Conservation (phyloP, 495 filamentous ascomycete genomes). For the Penicillium mononematosum region DNA sequence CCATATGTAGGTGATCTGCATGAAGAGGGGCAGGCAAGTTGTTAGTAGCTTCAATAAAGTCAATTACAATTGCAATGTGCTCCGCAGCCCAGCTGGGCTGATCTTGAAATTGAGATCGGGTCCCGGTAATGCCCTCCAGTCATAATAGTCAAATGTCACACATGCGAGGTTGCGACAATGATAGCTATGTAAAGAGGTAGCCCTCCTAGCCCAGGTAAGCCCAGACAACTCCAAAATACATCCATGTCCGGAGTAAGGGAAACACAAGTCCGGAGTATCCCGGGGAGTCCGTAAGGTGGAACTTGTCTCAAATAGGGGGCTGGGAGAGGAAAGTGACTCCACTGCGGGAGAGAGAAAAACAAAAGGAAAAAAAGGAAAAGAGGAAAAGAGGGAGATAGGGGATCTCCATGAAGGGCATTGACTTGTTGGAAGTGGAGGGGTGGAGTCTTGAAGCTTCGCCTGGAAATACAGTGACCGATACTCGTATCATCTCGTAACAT, state of each 20-base stretch:
- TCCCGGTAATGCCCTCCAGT: background rate
- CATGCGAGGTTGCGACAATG: background rate
- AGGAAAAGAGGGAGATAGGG: background rate
- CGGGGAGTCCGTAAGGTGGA: background rate
- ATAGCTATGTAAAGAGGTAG: background rate
- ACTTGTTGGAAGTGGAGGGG: slow-evolving; percentile 3
- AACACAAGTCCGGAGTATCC: background rate
- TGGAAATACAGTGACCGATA: slow-evolving; percentile 19
- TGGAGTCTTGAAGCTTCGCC: slow-evolving; percentile 7
- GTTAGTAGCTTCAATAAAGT: background rate
- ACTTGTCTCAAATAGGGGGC: slow-evolving; percentile 6
- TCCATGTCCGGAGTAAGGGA: background rate
- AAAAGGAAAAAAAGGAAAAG: background rate
- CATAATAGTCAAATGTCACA: background rate
- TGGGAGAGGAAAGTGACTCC: background rate
- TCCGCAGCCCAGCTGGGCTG: background rate
- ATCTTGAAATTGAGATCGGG: background rate
- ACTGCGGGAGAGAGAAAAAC: slow-evolving; percentile 1
- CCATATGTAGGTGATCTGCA: slow-evolving; percentile 4
- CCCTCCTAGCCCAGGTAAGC: background rate
- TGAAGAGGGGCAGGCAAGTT: slow-evolving; percentile 7
- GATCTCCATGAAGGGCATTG: slow-evolving; percentile 6
- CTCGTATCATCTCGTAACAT: slow-evolving; percentile 6
- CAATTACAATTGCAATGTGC: background rate
- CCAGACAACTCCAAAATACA: background rate